phyloP scores from a whole-genome alignment of 176 grass and related monocot species.

The Carex pumila region DNA sequence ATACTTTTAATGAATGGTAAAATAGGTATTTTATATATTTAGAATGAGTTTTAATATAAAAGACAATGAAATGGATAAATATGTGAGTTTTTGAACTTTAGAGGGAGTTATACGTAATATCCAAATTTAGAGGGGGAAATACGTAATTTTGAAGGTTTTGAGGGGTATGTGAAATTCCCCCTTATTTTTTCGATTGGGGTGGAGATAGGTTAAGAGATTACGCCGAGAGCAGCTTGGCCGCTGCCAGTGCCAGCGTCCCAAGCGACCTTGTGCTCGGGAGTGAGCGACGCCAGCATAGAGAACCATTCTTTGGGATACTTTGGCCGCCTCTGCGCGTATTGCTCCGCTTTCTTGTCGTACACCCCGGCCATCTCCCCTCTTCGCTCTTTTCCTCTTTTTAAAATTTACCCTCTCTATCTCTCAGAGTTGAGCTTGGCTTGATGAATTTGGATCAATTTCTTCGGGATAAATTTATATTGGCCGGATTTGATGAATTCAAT shows the following conservation, averaged over 20 bases:
- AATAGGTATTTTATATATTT: no score
- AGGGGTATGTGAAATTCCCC: no score
- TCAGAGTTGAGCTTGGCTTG: not conserved
- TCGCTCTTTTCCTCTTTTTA: not conserved
- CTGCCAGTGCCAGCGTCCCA: constrained; percentile 61
- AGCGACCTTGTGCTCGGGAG: constrained; percentile 25
- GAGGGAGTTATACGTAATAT: no score
- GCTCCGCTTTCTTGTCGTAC: constrained; percentile 9
- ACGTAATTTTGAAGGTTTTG: no score
- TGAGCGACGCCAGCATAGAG: constrained; percentile 22
- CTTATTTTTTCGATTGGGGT: no score
- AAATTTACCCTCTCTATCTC: not conserved
- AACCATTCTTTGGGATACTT: constrained; percentile 13
- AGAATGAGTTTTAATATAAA: no score
- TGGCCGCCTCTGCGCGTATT: constrained; percentile 3
- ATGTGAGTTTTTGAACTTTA: no score
- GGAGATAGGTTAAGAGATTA: not conserved
- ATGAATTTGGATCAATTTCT: not conserved
- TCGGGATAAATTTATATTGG: not conserved
- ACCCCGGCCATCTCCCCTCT: not conserved
- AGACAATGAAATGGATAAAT: no score
- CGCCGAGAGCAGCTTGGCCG: constrained; percentile 43
- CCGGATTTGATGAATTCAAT: not conserved
- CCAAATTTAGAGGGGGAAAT: no score
- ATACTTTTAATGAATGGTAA: no score